These are phyloP conservation scores for Arthromyces matolae DNA, from an alignment of 768 basidiomycete species.

Conservation along the genomic window DNA sequence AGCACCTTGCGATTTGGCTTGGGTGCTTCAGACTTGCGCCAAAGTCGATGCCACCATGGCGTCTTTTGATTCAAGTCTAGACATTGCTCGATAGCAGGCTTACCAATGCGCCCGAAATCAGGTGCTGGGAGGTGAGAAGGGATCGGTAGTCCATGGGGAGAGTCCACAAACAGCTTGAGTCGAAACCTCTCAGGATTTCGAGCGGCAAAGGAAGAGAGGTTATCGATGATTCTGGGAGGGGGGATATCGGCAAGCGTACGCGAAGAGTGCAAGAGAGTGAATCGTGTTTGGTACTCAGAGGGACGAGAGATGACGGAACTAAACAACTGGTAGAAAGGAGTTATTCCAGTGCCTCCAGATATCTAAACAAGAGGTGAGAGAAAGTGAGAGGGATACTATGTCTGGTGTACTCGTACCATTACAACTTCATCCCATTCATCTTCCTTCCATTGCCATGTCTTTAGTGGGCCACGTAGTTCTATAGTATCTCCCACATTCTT, in stretches of 20 bases:
- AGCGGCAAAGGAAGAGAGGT: constrained; percentile 45
- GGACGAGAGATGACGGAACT: constrained; percentile 45
- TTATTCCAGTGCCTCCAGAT: constrained; percentile 84
- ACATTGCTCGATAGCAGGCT: constrained; percentile 40
- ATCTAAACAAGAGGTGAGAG: constrained; percentile 43
- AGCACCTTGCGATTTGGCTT: constrained; percentile 39
- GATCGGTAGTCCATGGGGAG: constrained; percentile 25
- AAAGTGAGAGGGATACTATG: background rate
- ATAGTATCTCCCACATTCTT: constrained; percentile 62
- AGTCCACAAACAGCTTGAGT: constrained; percentile 63
- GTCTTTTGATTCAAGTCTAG: constrained; percentile 25
- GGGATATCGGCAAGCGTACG: constrained; percentile 61
- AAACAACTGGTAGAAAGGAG: constrained; percentile 80
- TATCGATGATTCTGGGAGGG: constrained; percentile 56
- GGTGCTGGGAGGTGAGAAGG: constrained; percentile 23
- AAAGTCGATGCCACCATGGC: constrained; percentile 37
- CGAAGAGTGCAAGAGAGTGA: constrained; percentile 74
- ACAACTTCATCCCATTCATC: constrained; percentile 72
- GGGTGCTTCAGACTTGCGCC: constrained; percentile 17
- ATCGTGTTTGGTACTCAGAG: constrained; percentile 41
- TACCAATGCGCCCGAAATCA: constrained; percentile 53
- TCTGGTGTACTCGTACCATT: constrained; percentile 49
- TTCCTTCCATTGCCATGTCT: constrained; percentile 59
- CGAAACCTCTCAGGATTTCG: constrained; percentile 53
- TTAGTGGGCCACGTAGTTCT: constrained; percentile 74